Conservation (phyloP, 345 rosid genomes). For the Melaleuca alternifolia region DNA sequence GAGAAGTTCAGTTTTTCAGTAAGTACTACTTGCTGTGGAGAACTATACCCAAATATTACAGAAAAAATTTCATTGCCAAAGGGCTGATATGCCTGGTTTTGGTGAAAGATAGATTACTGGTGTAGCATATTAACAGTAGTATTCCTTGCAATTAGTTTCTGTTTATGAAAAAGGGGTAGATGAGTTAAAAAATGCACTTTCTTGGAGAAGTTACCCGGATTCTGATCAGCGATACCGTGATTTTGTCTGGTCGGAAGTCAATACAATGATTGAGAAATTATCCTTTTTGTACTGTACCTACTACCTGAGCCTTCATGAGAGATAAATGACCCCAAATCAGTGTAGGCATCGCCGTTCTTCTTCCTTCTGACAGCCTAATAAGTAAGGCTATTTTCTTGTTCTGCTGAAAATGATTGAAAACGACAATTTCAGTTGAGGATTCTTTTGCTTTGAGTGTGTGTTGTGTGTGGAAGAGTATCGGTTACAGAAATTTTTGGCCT, state of each 20-base stretch:
- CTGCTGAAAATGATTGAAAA: not conserved
- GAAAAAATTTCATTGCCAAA: not conserved
- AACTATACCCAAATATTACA: not conserved
- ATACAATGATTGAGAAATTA: not conserved
- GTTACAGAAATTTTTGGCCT: not conserved
- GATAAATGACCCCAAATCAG: not conserved
- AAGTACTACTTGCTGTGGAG: slow-evolving; percentile 5
- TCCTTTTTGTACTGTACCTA: not conserved
- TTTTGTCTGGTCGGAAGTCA: not conserved
- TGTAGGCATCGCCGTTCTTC: not conserved
- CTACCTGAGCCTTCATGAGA: not conserved
- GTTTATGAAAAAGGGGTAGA: not conserved
- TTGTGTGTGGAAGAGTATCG: not conserved
- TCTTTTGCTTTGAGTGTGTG: not conserved
- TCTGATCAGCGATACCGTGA: not conserved
- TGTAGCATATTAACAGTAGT: not conserved
- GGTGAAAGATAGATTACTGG: not conserved
- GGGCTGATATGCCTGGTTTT: not conserved
- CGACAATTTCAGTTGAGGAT: not conserved
- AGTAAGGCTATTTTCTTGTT: not conserved
- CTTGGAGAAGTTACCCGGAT: not conserved
- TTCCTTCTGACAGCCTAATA: not conserved
- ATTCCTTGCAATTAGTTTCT: not conserved
- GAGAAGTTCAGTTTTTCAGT: slow-evolving; percentile 44
- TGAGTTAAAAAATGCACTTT: not conserved